These are phyloP conservation scores for Fusarium papillatum DNA, from an alignment of 2,329 filamentous ascomycete genomes.

Conservation along the genomic window DNA sequence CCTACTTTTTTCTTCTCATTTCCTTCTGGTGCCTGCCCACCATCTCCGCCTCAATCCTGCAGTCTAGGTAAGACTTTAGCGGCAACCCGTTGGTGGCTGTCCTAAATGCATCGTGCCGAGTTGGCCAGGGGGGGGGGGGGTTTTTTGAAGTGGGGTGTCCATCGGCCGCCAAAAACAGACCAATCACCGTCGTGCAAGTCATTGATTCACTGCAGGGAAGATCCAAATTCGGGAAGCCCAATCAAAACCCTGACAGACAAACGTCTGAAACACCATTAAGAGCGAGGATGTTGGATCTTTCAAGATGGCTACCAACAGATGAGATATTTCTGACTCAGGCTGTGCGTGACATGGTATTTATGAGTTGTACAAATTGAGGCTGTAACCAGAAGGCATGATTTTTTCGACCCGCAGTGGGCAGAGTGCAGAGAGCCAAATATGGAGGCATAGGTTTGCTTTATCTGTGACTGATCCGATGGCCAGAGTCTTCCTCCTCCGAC, in stretches of 20 bases:
- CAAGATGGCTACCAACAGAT: slow-evolving; percentile 10
- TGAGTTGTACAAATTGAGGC: not conserved
- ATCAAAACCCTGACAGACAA: not conserved
- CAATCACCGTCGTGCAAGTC: not conserved
- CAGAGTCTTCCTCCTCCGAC: not conserved
- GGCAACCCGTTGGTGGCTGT: not conserved
- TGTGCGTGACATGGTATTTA: not conserved
- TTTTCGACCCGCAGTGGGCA: not conserved
- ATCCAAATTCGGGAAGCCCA: slow-evolving; percentile 4
- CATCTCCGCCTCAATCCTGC: slow-evolving; percentile 1
- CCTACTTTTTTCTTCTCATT: slow-evolving; percentile 17
- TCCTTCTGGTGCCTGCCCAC: slow-evolving; percentile 1
- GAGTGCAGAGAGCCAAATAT: not conserved
- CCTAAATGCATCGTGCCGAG: not conserved
- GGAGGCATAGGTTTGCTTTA: not conserved
- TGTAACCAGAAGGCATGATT: not conserved
- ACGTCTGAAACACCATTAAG: slow-evolving; percentile 8
- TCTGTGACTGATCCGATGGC: not conserved
- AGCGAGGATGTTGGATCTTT: not conserved
- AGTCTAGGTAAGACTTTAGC: slow-evolving; percentile 3
- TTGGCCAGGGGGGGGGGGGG: not conserved
- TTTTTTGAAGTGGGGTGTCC: too few relatives aligned
- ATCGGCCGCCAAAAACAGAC: too few relatives aligned
- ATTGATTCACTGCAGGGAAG: slow-evolving; percentile 31
- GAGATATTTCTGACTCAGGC: not conserved